Conservation (phyloP, 129 eudicot species). For the Artemisia annua region DNA sequence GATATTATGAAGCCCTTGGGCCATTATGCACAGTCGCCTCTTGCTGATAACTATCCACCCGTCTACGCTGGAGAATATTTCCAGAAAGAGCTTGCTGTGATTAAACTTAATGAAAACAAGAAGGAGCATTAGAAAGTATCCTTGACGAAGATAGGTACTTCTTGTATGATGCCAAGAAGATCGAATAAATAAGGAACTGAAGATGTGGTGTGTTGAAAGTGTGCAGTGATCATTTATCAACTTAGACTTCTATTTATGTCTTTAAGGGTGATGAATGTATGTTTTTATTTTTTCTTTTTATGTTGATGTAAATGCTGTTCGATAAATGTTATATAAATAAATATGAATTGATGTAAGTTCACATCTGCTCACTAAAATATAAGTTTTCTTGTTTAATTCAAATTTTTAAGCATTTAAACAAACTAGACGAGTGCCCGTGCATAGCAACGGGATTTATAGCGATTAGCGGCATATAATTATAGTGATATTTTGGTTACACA, state of each 20-base stretch:
- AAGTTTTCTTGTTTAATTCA: no score
- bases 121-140: conserved; percentile 21
- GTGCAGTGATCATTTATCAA: not conserved
- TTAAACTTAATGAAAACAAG: conserved; percentile 69
- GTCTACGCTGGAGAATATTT: conserved; percentile 75
- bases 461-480: no score
- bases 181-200: not conserved
- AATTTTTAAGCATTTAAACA: no score
- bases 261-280: conserved; percentile 1
- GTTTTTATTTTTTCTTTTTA: not conserved
- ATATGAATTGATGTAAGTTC: no score
- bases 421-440: no score
- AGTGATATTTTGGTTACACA: no score
- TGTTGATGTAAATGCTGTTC: no score
- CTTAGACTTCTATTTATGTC: not conserved
- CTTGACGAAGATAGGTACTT: conserved; percentile 1
- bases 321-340: no score
- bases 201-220: not conserved
- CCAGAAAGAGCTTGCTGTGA: conserved; percentile 81
- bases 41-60: conserved; percentile 65
- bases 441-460: no score
- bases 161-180: not conserved
- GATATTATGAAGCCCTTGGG: conserved; percentile 74
- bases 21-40: conserved; percentile 56
- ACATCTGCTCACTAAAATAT: no score